Evolutionary conservation across 2,329 filamentous ascomycete genomes (phyloP).

Genomic region (Cryphonectria carpinicola): DNA sequence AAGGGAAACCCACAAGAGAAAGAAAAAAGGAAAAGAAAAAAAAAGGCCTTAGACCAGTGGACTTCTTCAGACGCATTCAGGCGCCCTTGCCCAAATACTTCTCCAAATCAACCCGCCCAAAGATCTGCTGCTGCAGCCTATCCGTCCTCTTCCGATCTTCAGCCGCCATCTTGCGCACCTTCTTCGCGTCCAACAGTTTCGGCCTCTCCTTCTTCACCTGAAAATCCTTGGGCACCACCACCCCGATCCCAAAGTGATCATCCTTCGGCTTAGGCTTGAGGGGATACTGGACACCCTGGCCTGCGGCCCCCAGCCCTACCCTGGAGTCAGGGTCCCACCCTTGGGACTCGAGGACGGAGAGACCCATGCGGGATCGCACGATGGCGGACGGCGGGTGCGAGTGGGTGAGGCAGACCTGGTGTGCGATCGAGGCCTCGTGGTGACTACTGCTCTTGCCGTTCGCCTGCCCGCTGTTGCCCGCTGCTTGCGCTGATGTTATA

Average conservation of each 20-base stretch:
- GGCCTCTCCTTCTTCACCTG: slow-evolving; percentile 46
- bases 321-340: slow-evolving; percentile 78
- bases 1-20: too few relatives aligned
- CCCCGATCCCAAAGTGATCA: slow-evolving; percentile 75
- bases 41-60: neutral
- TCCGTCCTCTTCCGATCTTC: slow-evolving; percentile 67
- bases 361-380: slow-evolving; percentile 71
- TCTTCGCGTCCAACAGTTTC: slow-evolving; percentile 69
- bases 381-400: slow-evolving; percentile 74
- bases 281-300: slow-evolving; percentile 76
- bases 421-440: slow-evolving; percentile 68
- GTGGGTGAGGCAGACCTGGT: slow-evolving; percentile 71
- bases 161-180: slow-evolving; percentile 63
- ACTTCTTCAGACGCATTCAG: neutral
- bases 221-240: slow-evolving; percentile 46
- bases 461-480: slow-evolving; percentile 33
- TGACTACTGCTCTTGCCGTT: slow-evolving; percentile 29
- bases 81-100: slow-evolving; percentile 63
- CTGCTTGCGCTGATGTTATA: slow-evolving; percentile 35
- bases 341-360: slow-evolving; percentile 66
- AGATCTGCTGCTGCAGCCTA: slow-evolving; percentile 71
- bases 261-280: slow-evolving; percentile 74
- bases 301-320: slow-evolving; percentile 69
- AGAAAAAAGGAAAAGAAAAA: too few relatives aligned
- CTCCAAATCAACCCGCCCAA: slow-evolving; percentile 74